Conservation (phyloP, 805 yeast genomes). For the Nakazawaea populi region DNA sequence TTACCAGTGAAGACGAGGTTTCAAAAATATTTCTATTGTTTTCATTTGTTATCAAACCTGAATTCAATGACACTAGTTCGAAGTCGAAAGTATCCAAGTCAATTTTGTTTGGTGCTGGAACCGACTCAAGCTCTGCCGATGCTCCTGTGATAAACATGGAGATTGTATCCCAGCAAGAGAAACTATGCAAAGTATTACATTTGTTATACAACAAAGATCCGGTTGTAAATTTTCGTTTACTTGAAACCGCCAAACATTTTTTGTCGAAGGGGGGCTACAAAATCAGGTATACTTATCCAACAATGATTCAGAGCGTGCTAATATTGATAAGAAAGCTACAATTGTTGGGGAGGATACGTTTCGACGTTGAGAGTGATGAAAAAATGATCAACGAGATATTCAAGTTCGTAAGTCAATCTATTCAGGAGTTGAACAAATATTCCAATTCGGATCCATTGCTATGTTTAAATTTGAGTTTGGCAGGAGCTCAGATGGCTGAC, state of each 20-base stretch:
- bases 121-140: slow-evolving; percentile 12
- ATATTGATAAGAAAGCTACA: slow-evolving; percentile 48
- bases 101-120: slow-evolving; percentile 21
- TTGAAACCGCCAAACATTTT: slow-evolving; percentile 39
- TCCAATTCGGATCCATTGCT: slow-evolving; percentile 27
- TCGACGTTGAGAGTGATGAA: slow-evolving; percentile 17
- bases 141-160: slow-evolving; percentile 25
- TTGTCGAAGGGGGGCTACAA: slow-evolving; percentile 50
- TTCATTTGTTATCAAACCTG: slow-evolving; percentile 40
- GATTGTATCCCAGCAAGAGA: slow-evolving; percentile 45
- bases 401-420: slow-evolving; percentile 64
- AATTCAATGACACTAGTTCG: slow-evolving; percentile 8
- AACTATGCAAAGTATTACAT: slow-evolving; percentile 65
- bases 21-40: slow-evolving; percentile 56
- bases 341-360: slow-evolving; percentile 18
- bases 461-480: slow-evolving; percentile 46
- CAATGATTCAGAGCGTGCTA: slow-evolving; percentile 60
- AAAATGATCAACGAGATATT: slow-evolving; percentile 35
- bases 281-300: slow-evolving; percentile 66
- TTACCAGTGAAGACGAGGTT: slow-evolving; percentile 42
- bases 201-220: slow-evolving; percentile 48
- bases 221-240: slow-evolving; percentile 36
- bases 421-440: slow-evolving; percentile 55
- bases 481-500: slow-evolving; percentile 75
- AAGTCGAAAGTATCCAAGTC: slow-evolving; percentile 22